Conservation (phyloP, 2,329 filamentous ascomycete species). For the Cytospora paraplurivora region DNA sequence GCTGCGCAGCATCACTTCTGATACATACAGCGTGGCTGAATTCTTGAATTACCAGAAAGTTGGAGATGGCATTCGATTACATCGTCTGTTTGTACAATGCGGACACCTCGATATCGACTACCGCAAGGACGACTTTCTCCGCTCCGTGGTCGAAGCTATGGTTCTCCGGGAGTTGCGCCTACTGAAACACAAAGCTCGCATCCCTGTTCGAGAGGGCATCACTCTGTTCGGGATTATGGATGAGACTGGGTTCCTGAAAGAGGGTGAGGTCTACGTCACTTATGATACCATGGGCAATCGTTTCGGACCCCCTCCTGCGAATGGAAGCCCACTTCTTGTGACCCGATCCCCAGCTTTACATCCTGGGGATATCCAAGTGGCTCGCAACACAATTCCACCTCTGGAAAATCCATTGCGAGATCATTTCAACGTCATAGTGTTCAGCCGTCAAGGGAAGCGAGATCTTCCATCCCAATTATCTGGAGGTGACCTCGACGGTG, state of each 20-base stretch:
- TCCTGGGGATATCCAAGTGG: slow-evolving; percentile 76
- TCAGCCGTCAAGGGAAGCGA: slow-evolving; percentile 69
- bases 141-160: slow-evolving; percentile 68
- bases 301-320: slow-evolving; percentile 33
- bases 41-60: slow-evolving; percentile 67
- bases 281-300: slow-evolving; percentile 43
- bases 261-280: slow-evolving; percentile 69
- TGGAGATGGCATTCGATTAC: slow-evolving; percentile 61
- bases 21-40: slow-evolving; percentile 61
- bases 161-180: slow-evolving; percentile 71
- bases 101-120: slow-evolving; percentile 64
- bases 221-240: slow-evolving; percentile 85
- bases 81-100: slow-evolving; percentile 63
- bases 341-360: slow-evolving; percentile 82
- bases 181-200: slow-evolving; percentile 77
- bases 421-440: slow-evolving; percentile 75
- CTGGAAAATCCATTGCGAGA: slow-evolving; percentile 58
- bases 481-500: slow-evolving; percentile 83
- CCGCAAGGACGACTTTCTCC: slow-evolving; percentile 67
- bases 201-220: slow-evolving; percentile 69
- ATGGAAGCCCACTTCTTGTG: slow-evolving; percentile 57
- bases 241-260: slow-evolving; percentile 68
- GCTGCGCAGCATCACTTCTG: slow-evolving; percentile 61
- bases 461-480: slow-evolving; percentile 79
- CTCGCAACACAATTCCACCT: slow-evolving; percentile 62